These are phyloP conservation scores for Boletus subparvulus DNA, from an alignment of 768 basidiomycete genomes.

Conservation along the genomic window DNA sequence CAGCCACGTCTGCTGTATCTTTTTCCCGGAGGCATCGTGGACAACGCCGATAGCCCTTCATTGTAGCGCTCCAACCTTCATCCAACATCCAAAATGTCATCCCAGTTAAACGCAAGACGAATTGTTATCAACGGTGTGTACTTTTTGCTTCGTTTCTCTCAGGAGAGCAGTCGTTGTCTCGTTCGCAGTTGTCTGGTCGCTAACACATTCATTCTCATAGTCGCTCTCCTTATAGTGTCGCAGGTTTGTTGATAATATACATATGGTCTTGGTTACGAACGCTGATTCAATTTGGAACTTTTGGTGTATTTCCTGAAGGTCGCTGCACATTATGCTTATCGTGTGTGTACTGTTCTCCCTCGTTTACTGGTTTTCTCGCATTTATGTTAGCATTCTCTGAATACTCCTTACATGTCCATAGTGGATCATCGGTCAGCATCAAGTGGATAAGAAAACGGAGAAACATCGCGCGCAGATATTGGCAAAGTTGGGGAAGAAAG, in stretches of 20 bases:
- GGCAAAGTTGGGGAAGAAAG: conserved; percentile 66
- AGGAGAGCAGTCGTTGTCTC: neutral
- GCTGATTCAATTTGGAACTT: conserved; percentile 1
- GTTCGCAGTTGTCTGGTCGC: neutral
- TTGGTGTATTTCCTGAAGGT: conserved; percentile 45
- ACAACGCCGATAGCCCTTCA: neutral
- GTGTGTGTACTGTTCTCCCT: conserved; percentile 42
- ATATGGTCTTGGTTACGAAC: neutral
- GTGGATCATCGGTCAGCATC: conserved; percentile 64
- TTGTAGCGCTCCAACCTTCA: neutral
- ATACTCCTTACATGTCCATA: conserved; percentile 25
- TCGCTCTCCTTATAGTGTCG: conserved; percentile 51
- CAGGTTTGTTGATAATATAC: conserved; percentile 40
- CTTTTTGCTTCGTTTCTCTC: neutral
- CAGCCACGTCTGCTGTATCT: neutral
- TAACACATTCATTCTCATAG: conserved; percentile 30
- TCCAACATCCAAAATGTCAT: conserved; percentile 16
- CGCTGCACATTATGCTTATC: conserved; percentile 74
- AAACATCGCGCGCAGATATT: conserved; percentile 70
- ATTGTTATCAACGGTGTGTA: conserved; percentile 45
- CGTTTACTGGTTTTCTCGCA: neutral
- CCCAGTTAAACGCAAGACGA: conserved; percentile 40
- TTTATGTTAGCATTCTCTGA: neutral
- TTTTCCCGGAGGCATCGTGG: neutral
- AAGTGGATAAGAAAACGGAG: conserved; percentile 58